Conservation (phyloP, 1,284 basidiomycete genomes). For the Ustilago shanxiensis region DNA sequence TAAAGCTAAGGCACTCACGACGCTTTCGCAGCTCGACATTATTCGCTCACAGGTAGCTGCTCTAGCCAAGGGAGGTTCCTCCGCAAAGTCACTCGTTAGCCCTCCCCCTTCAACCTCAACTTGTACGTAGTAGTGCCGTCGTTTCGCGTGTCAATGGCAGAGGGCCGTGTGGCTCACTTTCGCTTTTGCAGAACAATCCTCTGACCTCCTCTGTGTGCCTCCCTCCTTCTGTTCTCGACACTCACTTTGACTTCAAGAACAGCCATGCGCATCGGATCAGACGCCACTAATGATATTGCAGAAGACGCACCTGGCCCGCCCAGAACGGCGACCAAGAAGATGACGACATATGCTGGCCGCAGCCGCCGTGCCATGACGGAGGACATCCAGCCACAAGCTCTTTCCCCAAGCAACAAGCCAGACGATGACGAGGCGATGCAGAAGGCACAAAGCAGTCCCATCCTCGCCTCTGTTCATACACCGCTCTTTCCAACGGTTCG, state of each 20-base stretch:
- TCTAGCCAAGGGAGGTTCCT: conserved; percentile 17
- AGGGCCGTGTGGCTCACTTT: not conserved
- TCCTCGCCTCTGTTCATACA: conserved; percentile 18
- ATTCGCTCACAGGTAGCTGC: conserved; percentile 54
- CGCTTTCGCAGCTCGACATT: conserved; percentile 56
- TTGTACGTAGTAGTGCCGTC: conserved; percentile 49
- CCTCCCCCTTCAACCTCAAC: conserved; percentile 17
- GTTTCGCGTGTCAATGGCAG: conserved; percentile 8
- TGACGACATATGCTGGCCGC: conserved; percentile 44
- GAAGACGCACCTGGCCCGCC: conserved; percentile 5
- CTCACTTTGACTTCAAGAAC: conserved; percentile 3
- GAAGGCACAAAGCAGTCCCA: conserved; percentile 38
- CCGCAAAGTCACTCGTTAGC: conserved; percentile 25
- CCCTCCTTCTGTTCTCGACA: not conserved
- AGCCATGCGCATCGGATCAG: conserved; percentile 4
- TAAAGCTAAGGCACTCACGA: conserved; percentile 31
- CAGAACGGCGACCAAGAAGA: conserved; percentile 25
- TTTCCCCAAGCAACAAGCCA: not conserved
- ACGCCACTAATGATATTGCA: not conserved
- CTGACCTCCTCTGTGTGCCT: conserved; percentile 24
- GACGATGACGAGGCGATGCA: conserved; percentile 24
- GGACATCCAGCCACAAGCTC: conserved; percentile 15
- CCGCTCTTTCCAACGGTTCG: conserved; percentile 25
- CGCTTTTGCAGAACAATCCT: not conserved
- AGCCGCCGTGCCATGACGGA: conserved; percentile 42